Conservation (phyloP, 345 rosid genomes). For the Bruguiera gymnorhiza region DNA sequence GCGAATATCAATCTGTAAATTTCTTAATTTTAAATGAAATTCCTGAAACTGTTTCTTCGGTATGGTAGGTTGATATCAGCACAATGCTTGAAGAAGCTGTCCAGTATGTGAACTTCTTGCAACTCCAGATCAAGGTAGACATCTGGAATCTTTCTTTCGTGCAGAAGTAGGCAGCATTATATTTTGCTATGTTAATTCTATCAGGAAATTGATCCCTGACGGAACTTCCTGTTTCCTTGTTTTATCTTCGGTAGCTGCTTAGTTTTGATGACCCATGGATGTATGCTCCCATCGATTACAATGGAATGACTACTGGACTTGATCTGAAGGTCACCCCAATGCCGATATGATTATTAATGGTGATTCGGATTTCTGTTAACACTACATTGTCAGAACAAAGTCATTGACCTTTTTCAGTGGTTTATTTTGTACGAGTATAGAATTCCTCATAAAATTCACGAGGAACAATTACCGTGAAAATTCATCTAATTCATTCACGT, state of each 20-base stretch:
- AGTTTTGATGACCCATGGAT: constrained; percentile 86
- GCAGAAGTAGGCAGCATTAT: neutral
- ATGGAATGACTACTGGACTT: constrained; percentile 70
- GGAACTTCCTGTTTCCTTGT: neutral
- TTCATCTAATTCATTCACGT: neutral
- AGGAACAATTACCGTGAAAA: neutral
- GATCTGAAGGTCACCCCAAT: constrained; percentile 32
- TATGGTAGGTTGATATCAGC: constrained; percentile 72
- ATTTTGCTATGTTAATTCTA: no score
- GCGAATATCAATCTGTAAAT: neutral
- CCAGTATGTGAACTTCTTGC: constrained; percentile 74
- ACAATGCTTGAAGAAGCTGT: constrained; percentile 97
- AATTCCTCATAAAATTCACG: constrained; percentile 9
- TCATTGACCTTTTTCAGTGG: constrained; percentile 15
- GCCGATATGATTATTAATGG: constrained; percentile 20
- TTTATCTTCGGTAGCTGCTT: constrained; percentile 43
- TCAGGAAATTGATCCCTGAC: neutral
- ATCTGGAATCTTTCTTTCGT: neutral
- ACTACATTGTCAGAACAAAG: constrained; percentile 5
- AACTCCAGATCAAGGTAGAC: constrained; percentile 75
- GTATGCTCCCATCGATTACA: constrained; percentile 86
- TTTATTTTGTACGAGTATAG: neutral
- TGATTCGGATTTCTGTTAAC: neutral
- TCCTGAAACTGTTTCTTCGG: neutral
- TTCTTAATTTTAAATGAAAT: neutral